Base-by-base conservation (phyloP, 2,329 filamentous ascomycete genomes). In the Xylaria sp. region DNA sequence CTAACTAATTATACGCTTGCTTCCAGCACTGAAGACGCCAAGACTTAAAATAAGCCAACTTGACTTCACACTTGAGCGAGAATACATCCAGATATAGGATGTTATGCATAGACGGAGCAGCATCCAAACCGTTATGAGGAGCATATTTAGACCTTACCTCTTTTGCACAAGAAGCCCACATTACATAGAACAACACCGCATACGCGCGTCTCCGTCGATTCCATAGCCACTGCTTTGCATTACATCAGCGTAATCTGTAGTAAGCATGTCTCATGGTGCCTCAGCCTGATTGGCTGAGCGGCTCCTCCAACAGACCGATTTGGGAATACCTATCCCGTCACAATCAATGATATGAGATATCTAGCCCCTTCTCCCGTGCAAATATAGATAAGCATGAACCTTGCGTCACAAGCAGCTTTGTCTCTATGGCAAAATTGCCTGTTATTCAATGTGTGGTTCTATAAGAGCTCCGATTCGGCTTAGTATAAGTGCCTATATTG, bases 331-430 rank as follows among this genome's bases (percentile, higher is more conserved):
- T 62, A 54, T 60, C 37, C 7, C 32, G 34, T 61, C 62, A 10
- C 48, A 64, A 51, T 41, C 23, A 61, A 39, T 28, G 15, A 25
- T 37, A n/a, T 15, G 23, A 61, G 52, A 57, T 52, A 61, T 50
- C 61, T 34, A 39, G 41, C 48, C 55, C 57, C 57, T 46, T 37
- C n/a, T 65, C 57, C 60, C 50, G 50, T 65, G 39, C 44, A 58
- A 62, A 66, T 15, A 59, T 32, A 67, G 68, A 70, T 70, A 67
- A 70, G 68, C 52, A 59, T 62, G 46, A 23, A 18, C 25, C 37
- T 48, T 52, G 28, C 28, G 57, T 65, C 56, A 39, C 32, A 55
- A 41, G n/a, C 50, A 39, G 48, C 13, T 18, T 18, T 46, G 41
- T 39, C 15, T 37, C 18, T 9, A 62, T 23, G 18, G n/a, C 34